Base-by-base conservation (phyloP, 805 yeast genomes). In the Candida schatavii region DNA sequence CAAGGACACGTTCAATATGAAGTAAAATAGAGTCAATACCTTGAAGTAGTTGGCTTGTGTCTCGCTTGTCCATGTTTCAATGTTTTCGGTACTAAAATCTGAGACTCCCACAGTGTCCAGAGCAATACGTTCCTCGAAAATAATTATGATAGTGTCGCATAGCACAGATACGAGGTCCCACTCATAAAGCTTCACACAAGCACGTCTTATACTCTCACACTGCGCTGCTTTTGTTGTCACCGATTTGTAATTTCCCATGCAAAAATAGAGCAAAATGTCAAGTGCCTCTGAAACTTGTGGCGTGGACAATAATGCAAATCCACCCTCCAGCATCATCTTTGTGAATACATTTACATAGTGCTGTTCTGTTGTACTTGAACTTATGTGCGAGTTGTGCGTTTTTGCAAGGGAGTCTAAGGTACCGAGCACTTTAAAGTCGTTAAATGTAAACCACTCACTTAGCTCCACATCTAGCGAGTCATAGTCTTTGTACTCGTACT, bases 381-480 rank as follows among this genome's bases (percentile, higher is more conserved):
- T 18, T 6, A 26, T 27, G 7, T 14, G 19, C 20, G 33, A 25
- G n/a, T 44, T 26, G 35, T 44, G 49, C 18, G 35, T 29, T 9
- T 44, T 40, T 13, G 22, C 35, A 5, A 54, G 29, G 11, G 38
- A 40, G 10, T 29, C 35, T 37, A 58, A 48, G 2, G 56, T 55
- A 2, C 61, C 59, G 9, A 59, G 18, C 2, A 47, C 43, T 10
- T 43, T 41, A 31, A 59, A 60, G 49, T 70, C 74, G 35, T 56
- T 49, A 31, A 47, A 49, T 3, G 60, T 53, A 41, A 70, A 70
- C 75, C 75, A 70, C 37, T 68, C 70, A 21, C 55, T 53, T 18
- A 70, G 44, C 40, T 67, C 74, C 17, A 46, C 47, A 11, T 47
- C 51, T 17, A 70, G 51, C 4, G 38, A 42, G 1, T 55, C 61